Conservation (phyloP, 2,329 filamentous ascomycete genomes). For the Cadophora luteo-olivacea region DNA sequence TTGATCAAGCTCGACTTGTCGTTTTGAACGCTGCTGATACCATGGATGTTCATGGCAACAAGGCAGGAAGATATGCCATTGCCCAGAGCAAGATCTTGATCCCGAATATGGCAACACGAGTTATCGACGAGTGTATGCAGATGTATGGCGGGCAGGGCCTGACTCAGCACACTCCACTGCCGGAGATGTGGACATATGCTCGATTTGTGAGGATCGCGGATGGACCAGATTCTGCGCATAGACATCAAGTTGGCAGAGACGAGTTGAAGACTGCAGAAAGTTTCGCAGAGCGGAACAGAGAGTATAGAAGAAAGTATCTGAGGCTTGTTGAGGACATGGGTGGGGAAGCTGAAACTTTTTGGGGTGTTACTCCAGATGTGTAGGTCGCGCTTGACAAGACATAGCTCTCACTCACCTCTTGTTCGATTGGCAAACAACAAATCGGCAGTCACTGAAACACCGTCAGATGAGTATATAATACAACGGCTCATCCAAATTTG, state of each 20-base stretch:
- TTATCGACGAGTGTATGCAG: slow-evolving; percentile 52
- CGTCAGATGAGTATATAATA: too few species aligned
- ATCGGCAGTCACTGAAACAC: too few species aligned
- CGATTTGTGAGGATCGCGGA: slow-evolving; percentile 50
- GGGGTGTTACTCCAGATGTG: slow-evolving; percentile 29
- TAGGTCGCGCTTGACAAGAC: too few species aligned
- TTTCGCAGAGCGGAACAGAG: slow-evolving; percentile 45
- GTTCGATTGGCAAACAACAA: too few species aligned
- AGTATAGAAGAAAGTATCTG: slow-evolving; percentile 43
- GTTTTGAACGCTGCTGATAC: slow-evolving; percentile 51
- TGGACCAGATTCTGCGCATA: slow-evolving; percentile 50
- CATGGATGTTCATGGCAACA: slow-evolving; percentile 50
- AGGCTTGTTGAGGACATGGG: slow-evolving; percentile 16
- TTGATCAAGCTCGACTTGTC: slow-evolving; percentile 49
- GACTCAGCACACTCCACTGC: slow-evolving; percentile 50
- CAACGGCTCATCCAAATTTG: too few species aligned
- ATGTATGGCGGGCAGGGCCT: slow-evolving; percentile 51
- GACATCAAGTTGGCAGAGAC: slow-evolving; percentile 50
- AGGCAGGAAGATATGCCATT: slow-evolving; percentile 50
- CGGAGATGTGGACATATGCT: slow-evolving; percentile 52
- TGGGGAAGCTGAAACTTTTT: slow-evolving; percentile 29
- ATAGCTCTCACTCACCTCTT: too few species aligned
- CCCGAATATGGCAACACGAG: slow-evolving; percentile 47
- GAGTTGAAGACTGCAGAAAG: slow-evolving; percentile 49
- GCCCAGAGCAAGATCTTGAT: slow-evolving; percentile 52